Evolutionary conservation across 371 early-diverging fungal genomes (phyloP).

Genomic region (Mucor indicus): DNA sequence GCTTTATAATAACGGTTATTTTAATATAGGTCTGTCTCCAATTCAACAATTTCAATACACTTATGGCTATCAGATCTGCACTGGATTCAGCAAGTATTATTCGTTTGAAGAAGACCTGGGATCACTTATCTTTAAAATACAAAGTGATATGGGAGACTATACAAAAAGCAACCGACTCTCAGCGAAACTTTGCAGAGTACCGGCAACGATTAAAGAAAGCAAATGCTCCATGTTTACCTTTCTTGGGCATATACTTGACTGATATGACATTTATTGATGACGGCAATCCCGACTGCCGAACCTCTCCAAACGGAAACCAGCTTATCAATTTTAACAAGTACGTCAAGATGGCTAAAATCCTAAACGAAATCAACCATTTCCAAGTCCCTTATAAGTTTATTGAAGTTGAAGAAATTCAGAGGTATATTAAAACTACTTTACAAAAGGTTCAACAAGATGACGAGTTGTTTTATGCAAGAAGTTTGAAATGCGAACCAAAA

Average conservation of each 20-base stretch:
- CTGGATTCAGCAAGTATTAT: slow-evolving; percentile 73
- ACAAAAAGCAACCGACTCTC: slow-evolving; percentile 60
- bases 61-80: slow-evolving; percentile 78
- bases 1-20: neutral
- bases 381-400: slow-evolving; percentile 67
- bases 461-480: slow-evolving; percentile 38
- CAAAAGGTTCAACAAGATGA: slow-evolving; percentile 39
- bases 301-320: slow-evolving; percentile 27
- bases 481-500: slow-evolving; percentile 41
- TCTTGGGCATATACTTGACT: slow-evolving; percentile 80
- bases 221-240: slow-evolving; percentile 76
- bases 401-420: slow-evolving; percentile 56
- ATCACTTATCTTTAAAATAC: slow-evolving; percentile 53
- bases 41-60: slow-evolving; percentile 78
- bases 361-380: slow-evolving; percentile 77
- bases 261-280: slow-evolving; percentile 82
- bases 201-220: slow-evolving; percentile 59
- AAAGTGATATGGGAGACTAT: slow-evolving; percentile 51
- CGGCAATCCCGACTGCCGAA: slow-evolving; percentile 40
- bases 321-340: slow-evolving; percentile 87
- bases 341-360: slow-evolving; percentile 57
- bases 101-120: slow-evolving; percentile 77
- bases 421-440: slow-evolving; percentile 27
- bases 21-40: slow-evolving; percentile 49
- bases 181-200: slow-evolving; percentile 76